Conservation (phyloP, 2,329 filamentous ascomycete species). For the Lasiodiplodia theobromae region DNA sequence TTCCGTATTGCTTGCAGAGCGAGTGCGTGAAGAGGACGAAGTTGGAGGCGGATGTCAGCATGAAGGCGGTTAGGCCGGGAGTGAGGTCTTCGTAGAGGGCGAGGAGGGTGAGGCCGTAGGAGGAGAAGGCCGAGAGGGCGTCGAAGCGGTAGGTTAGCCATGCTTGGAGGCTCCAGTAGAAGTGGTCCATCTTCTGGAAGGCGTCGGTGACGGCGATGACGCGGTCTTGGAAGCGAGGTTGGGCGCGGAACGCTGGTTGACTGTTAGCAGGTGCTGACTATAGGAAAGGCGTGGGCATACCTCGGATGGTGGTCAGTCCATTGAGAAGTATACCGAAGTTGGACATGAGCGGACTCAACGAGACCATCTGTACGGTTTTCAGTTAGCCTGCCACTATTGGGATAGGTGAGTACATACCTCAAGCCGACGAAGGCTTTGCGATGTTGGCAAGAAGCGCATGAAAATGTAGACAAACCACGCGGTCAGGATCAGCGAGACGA, state of each 20-base stretch:
- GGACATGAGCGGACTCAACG: slow-evolving; percentile 84
- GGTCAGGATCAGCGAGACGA: slow-evolving; percentile 73
- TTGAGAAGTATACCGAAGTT: slow-evolving; percentile 90
- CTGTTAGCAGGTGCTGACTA: background rate
- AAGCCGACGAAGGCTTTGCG: slow-evolving; percentile 80
- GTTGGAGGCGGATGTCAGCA: slow-evolving; percentile 73
- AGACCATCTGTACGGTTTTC: slow-evolving; percentile 68
- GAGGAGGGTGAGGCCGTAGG: slow-evolving; percentile 74
- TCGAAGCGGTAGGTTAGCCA: slow-evolving; percentile 87
- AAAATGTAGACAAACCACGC: slow-evolving; percentile 76
- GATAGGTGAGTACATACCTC: slow-evolving; percentile 55
- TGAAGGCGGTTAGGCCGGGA: slow-evolving; percentile 82
- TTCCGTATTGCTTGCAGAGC: slow-evolving; percentile 81
- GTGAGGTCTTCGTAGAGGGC: slow-evolving; percentile 78
- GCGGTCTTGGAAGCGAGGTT: slow-evolving; percentile 78
- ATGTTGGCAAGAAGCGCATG: slow-evolving; percentile 78
- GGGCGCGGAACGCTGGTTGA: slow-evolving; percentile 74
- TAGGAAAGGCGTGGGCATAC: background rate
- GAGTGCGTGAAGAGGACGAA: slow-evolving; percentile 73
- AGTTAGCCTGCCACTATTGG: slow-evolving; percentile 28
- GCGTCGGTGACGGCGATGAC: slow-evolving; percentile 83
- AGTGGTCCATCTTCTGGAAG: slow-evolving; percentile 95
- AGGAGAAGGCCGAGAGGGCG: slow-evolving; percentile 73
- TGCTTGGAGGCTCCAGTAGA: slow-evolving; percentile 86
- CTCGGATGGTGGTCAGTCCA: slow-evolving; percentile 81